Conservation (phyloP, 352 stramenopile genomes). For the Hyaloperonospora brassicae region DNA sequence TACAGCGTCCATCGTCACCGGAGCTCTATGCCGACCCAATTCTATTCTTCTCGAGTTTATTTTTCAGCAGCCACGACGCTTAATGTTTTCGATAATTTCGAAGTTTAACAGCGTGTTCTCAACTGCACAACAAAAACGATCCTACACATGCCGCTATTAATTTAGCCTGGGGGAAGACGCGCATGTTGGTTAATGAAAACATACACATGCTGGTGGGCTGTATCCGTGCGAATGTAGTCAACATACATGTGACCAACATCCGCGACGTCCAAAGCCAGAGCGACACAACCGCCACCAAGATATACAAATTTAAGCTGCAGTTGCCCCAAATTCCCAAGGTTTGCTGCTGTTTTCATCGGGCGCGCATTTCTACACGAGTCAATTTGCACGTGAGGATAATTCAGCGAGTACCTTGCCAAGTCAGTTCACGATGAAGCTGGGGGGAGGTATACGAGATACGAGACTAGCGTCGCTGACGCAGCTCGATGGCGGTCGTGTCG, state of each 20-base stretch:
- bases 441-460: conserved; percentile 94
- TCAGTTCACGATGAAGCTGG: conserved; percentile 96
- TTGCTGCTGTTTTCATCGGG: conserved; percentile 95
- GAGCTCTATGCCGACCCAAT: no score
- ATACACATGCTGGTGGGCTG: conserved; percentile 82
- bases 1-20: no score
- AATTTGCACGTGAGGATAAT: conserved; percentile 67
- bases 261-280: conserved; percentile 86
- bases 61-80: no score
- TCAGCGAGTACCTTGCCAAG: conserved; percentile 79
- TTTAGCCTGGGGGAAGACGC: conserved; percentile 83
- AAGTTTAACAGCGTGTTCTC: no score
- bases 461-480: conserved; percentile 89
- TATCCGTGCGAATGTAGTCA: conserved; percentile 79
- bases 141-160: conserved; percentile 5
- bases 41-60: no score
- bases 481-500: conserved; percentile 92
- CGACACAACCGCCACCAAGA: conserved; percentile 87
- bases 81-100: no score
- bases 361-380: conserved; percentile 94
- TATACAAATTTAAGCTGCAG: conserved; percentile 91
- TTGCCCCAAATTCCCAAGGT: conserved; percentile 86
- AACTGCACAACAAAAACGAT: no score
- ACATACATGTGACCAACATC: conserved; percentile 94
- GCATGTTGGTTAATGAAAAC: conserved; percentile 84